Base-by-base conservation (phyloP, 2,329 filamentous ascomycete species). In the Rhynchosporium graminicola region DNA sequence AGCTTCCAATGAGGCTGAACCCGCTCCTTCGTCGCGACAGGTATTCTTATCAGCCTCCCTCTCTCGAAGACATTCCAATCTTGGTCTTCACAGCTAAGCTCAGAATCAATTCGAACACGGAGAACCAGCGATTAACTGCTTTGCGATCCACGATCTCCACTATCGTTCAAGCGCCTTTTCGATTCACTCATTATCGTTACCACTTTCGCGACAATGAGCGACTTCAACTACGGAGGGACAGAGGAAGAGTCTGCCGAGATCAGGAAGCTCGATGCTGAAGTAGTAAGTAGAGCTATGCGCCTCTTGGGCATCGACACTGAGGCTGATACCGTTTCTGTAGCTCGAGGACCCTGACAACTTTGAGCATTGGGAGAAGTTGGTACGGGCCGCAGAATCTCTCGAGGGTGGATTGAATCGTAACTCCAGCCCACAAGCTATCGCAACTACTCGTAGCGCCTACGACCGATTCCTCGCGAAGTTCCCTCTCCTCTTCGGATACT, bases 391-490 rank as follows among this genome's bases (percentile, higher is more conserved):
- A 68, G 92, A 97, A 76, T 82, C 83, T 57, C 87, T 97, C 67
- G 95, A 99, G 74, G 94, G 93, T 65, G 95, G 94, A 62, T 84
- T 99, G 66, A 97, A 96, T 75, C 90, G 95, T 71, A 99, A 99
- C 78, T 98, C 95, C 47, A 97, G 91, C 74, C 93, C 95, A 0
- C 91, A 96, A 73, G 91, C 95, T 33, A 92, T 99, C 70, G 88
- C 92, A 26, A 88, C 92, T 10, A 89, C 92, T 61, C 89, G 95
- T 77, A 87, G 91, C 76, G 86, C 91, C 66, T 98, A 96, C 80
- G 93, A 99, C 76, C 87, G 90, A 54, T 96, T 99, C 74, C 88
- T 99, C 28, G 86, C 91, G 65, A 97, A 97, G 74, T 99, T 97
- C 68, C 95, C 95, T 2, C 83, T 98, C 10, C 86, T 98, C 45